Percentiles rank a stretch among this genome's conserved stretches.
Evolutionary conservation across 768 basidiomycete genomes (phyloP).

Genomic region (Tylopilus plumbeoviolaceoides): DNA sequence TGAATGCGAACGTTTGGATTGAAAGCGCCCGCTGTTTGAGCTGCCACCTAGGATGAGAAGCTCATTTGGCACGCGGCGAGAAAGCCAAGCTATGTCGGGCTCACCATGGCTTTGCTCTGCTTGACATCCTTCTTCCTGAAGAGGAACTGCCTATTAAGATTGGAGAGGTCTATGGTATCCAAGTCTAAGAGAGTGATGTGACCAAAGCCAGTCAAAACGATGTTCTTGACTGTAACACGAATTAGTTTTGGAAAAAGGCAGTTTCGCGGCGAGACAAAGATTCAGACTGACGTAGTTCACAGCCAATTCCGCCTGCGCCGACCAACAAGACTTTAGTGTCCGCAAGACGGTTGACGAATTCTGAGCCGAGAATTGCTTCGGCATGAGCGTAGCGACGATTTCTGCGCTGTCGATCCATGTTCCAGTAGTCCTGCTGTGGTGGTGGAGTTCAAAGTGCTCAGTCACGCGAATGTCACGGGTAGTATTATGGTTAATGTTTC

Average conservation of each 20-base stretch:
- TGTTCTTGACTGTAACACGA: slow-evolving; percentile 78
- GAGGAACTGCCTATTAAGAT: slow-evolving; percentile 94
- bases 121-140: slow-evolving; percentile 98
- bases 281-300: slow-evolving; percentile 73
- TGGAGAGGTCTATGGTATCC: slow-evolving; percentile 97
- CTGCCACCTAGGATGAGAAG: slow-evolving; percentile 56
- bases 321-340: slow-evolving; percentile 78
- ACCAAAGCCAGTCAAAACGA: slow-evolving; percentile 90
- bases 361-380: slow-evolving; percentile 73
- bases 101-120: slow-evolving; percentile 88
- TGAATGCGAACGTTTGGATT: slow-evolving; percentile 85
- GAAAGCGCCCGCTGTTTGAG: slow-evolving; percentile 75
- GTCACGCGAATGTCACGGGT: slow-evolving; percentile 29
- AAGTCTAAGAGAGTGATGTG: slow-evolving; percentile 91
- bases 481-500: slow-evolving; percentile 38
- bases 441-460: neutral
- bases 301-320: slow-evolving; percentile 96
- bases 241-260: neutral
- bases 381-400: slow-evolving; percentile 54
- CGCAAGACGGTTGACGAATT: slow-evolving; percentile 57
- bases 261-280: neutral
- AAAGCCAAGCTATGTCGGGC: slow-evolving; percentile 10
- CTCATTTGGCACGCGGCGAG: neutral
- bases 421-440: neutral
- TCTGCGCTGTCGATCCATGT: slow-evolving; percentile 10